Base-by-base conservation (phyloP, 2,329 filamentous ascomycete species). In the Volutella citrinella region DNA sequence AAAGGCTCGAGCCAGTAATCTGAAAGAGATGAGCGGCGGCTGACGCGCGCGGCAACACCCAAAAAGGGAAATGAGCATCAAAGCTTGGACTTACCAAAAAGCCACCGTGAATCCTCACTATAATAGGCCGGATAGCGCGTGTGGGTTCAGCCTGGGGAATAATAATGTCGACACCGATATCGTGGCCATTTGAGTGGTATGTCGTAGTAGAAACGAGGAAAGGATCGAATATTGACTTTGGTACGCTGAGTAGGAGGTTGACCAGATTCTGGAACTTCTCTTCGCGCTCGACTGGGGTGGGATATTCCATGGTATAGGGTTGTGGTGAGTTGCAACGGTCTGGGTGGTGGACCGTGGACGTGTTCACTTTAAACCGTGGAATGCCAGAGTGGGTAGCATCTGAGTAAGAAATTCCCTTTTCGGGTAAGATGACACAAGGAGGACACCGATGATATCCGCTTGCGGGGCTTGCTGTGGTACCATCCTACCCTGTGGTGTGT, bases 51-150 rank as follows among this genome's bases (percentile, higher is more conserved):
- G 13, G 13, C 9, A 16, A 16, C 6, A 10, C 12, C 4, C 12
- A 23, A 37, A n/a, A n/a, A n/a, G n/a, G n/a, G n/a, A n/a, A n/a
- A n/a, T n/a, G n/a, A n/a, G n/a, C n/a, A n/a, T n/a, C n/a, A n/a
- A n/a, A n/a, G n/a, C n/a, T n/a, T n/a, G n/a, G n/a, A n/a, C 34
- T 6, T 20, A 37, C 34, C 8, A 37, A 30, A 19, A 37, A 37
- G 4, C 34, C 34, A 6, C 34, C 34, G 14, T 37, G 34, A 13
- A 37, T 37, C 15, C 34, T 32, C 16, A 37, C 34, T 20, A 37
- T 32, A 4, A 37, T 25, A 8, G 34, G 34, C 17, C 20, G 18
- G 12, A 23, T 13, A 20, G 11, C 7, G 20, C 10, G 11, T 19
- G 9, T 9, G 5, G 5, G 10, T 17, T 11, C 29, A 12, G 13